Evolutionary conservation across 345 rosid species (phyloP), one percentile per base, ranked within the genome.

Genomic region (Salix purpurea): DNA sequence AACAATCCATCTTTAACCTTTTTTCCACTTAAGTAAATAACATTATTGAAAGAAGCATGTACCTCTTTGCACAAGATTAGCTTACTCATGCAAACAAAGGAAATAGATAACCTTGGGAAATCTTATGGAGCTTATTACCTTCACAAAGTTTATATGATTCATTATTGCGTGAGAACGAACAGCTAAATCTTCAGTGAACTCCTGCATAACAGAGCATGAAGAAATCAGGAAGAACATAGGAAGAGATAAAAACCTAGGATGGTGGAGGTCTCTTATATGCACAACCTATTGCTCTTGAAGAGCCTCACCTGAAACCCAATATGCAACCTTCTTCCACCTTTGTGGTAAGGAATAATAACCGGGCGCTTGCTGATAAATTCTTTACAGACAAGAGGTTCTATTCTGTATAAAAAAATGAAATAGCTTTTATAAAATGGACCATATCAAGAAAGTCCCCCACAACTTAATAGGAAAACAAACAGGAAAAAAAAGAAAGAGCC

Each of bases 241-340:
- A 68, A 37, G 24, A 44, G 14, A 42, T 62, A 26, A 32, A 50
- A 18, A 77, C n/a, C 3, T 28, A 61, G n/a, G 61, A n/a, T 15
- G 36, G 21, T 15, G 30, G 54, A 56, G 37, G 5, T 36, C 3
- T 11, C 60, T 23, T 39, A 64, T 40, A 68, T 21, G 19, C 40
- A 26, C 15, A 9, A 1, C 21, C 58, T 37, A 19, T 10, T 37
- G 13, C 36, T 71, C 32, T 44, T 9, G 48, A 66, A 75, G 42
- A 42, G 26, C 60, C 76, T 58, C 82, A 96, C 99, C 88, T 91
- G 97, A 68, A 92, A 86, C 56, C 98, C 98, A 79, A 94, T 93
- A 72, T 96, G 99, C 92, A 96, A 77, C 87, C 98, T 87, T 87
- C 84, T 93, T 74, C 99, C 99, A 72, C 99, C 99, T 88, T 80